Conservation (phyloP, 495 filamentous ascomycete species). For the Annulohypoxylon moriforme region DNA sequence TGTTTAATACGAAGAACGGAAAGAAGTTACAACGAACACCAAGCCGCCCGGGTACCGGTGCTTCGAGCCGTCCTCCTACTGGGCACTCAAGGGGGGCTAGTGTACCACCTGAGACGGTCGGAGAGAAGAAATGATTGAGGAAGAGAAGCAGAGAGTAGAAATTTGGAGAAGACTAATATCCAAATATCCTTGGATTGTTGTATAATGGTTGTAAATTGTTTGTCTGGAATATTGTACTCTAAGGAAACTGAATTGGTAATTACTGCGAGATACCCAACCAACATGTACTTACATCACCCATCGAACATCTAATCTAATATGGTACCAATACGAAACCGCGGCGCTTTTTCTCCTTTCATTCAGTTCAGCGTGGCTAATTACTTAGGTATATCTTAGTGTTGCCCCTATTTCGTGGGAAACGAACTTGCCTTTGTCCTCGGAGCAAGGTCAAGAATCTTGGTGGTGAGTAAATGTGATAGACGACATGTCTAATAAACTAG, state of each 20-base stretch:
- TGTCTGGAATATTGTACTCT: slow-evolving; percentile 10
- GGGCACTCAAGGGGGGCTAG: slow-evolving; percentile 42
- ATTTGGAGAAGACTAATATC: background rate
- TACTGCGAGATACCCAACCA: slow-evolving; percentile 33
- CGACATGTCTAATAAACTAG: background rate
- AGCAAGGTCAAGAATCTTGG: background rate
- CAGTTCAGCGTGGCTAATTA: slow-evolving; percentile 2
- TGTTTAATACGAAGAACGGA: slow-evolving; percentile 65
- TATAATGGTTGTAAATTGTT: background rate
- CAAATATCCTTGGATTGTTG: background rate
- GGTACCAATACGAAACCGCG: slow-evolving; percentile 9
- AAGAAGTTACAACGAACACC: slow-evolving; percentile 54
- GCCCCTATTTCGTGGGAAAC: background rate
- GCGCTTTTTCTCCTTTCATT: background rate
- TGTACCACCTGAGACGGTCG: slow-evolving; percentile 30
- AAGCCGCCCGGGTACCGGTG: slow-evolving; percentile 45
- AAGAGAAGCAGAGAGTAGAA: background rate
- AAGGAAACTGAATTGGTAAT: slow-evolving; percentile 1
- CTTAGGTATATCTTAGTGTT: slow-evolving; percentile 3
- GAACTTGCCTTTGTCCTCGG: background rate
- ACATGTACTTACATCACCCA: slow-evolving; percentile 1
- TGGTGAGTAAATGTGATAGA: slow-evolving; percentile 21
- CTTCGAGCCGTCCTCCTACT: slow-evolving; percentile 39
- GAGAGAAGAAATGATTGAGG: slow-evolving; percentile 29
- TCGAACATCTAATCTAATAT: slow-evolving; percentile 16